Conservation (phyloP, 2,329 filamentous ascomycete species). For the Bretziella fagacearum region DNA sequence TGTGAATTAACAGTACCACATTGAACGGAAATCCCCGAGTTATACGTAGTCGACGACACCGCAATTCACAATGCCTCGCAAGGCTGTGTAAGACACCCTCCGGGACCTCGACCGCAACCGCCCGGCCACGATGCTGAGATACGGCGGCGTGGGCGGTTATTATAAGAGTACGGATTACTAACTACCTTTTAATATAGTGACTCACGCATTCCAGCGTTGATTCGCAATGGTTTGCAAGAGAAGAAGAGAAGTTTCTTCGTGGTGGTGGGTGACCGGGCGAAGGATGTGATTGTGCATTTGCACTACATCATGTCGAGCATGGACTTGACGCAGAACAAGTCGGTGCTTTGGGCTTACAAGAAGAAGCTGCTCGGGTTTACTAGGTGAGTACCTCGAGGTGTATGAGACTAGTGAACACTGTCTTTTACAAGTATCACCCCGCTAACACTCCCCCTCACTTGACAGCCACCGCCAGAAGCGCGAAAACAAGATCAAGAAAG, state of each 20-base stretch:
- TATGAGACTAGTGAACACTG: not conserved
- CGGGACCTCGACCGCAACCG: not conserved
- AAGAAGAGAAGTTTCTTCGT: slow-evolving; percentile 98
- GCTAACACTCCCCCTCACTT: not conserved
- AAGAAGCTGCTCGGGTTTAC: slow-evolving; percentile 91
- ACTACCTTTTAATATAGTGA: slow-evolving; percentile 36
- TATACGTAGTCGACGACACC: not conserved
- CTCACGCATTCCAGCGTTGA: slow-evolving; percentile 76
- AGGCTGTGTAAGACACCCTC: slow-evolving; percentile 30
- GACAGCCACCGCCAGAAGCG: slow-evolving; percentile 85
- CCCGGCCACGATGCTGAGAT: not conserved
- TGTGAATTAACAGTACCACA: too few species aligned
- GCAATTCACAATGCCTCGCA: slow-evolving; percentile 37
- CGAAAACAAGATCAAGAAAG: slow-evolving; percentile 95
- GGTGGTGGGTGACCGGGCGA: slow-evolving; percentile 80
- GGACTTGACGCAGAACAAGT: slow-evolving; percentile 80
- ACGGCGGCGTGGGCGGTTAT: not conserved
- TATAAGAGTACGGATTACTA: not conserved
- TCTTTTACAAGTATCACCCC: not conserved
- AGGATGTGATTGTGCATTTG: slow-evolving; percentile 87
- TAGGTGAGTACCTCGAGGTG: slow-evolving; percentile 27
- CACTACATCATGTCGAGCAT: slow-evolving; percentile 85
- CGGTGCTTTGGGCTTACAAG: slow-evolving; percentile 96
- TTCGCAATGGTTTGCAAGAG: slow-evolving; percentile 79
- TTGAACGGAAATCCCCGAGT: too few species aligned